These are phyloP conservation scores for Brachypodium distachyon DNA, from an alignment of 202 grass and related monocot species.

Conservation along the genomic window DNA sequence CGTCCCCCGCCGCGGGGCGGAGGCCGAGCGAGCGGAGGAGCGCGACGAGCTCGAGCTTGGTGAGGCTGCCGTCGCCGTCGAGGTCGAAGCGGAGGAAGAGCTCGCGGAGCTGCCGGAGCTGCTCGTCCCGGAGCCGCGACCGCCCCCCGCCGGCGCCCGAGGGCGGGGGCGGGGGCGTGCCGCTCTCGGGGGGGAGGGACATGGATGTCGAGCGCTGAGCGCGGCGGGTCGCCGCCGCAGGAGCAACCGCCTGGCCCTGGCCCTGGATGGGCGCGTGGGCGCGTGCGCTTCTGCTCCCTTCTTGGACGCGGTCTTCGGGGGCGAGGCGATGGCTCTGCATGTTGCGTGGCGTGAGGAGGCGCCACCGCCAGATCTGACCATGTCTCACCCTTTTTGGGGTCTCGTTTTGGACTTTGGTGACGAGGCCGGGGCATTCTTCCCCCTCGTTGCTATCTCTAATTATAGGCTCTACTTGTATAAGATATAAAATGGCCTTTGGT, in stretches of 20 bases:
- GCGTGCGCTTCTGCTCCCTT: neutral
- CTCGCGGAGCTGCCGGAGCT: slow-evolving; percentile 46
- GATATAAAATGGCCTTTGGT: too few species aligned
- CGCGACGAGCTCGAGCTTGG: slow-evolving; percentile 42
- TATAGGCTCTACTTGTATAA: too few species aligned
- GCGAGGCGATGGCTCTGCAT: neutral
- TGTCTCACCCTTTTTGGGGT: neutral
- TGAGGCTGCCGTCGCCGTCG: slow-evolving; percentile 56
- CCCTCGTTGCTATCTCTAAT: neutral
- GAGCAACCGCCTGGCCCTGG: too few species aligned
- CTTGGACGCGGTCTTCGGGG: slow-evolving; percentile 28
- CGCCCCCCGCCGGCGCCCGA: neutral
- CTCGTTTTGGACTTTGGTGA: slow-evolving; percentile 1
- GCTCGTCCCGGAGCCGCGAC: slow-evolving; percentile 33
- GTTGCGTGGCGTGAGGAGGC: neutral
- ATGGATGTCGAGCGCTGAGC: slow-evolving; percentile 24
- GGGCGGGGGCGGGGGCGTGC: neutral
- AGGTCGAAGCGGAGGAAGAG: slow-evolving; percentile 55
- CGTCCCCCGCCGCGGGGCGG: slow-evolving; percentile 36
- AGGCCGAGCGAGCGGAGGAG: slow-evolving; percentile 47
- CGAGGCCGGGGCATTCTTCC: neutral
- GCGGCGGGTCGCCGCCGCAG: neutral
- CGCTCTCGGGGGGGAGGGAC: neutral
- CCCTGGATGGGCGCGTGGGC: neutral
- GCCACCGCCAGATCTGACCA: neutral